phyloP scores from a whole-genome alignment of 345 rosid genomes.

The Brassica juncea region DNA sequence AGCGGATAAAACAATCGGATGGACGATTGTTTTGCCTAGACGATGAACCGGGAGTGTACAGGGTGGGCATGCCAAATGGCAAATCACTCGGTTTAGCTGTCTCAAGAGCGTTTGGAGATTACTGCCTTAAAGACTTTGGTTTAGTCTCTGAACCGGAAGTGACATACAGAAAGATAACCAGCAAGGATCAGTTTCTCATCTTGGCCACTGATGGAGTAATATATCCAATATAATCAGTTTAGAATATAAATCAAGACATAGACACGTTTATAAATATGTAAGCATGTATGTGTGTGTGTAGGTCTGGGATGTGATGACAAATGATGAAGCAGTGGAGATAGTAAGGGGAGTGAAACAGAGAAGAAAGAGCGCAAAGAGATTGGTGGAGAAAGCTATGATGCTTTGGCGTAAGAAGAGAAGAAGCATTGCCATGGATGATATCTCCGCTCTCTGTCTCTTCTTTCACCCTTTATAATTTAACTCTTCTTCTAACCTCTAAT shows the following conservation, averaged over 20 bases:
- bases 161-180: constrained; percentile 54
- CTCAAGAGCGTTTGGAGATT: constrained; percentile 86
- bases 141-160: constrained; percentile 77
- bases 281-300: constrained; percentile 29
- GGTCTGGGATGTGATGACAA: constrained; percentile 90
- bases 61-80: constrained; percentile 76
- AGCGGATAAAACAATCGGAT: constrained; percentile 58
- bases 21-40: constrained; percentile 66
- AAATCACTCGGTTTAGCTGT: constrained; percentile 68
- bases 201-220: constrained; percentile 83
- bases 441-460: constrained; percentile 85
- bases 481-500: constrained; percentile 6
- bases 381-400: constrained; percentile 64
- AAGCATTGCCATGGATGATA: constrained; percentile 78
- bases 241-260: constrained; percentile 1
- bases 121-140: constrained; percentile 82
- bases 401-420: constrained; percentile 76
- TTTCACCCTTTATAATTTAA: constrained; percentile 41
- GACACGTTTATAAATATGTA: not conserved
- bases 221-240: not conserved
- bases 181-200: constrained; percentile 69
- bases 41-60: constrained; percentile 80
- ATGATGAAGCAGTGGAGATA: constrained; percentile 75
- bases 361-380: constrained; percentile 63
- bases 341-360: constrained; percentile 56